Base-by-base conservation (phyloP, 345 rosid species). In the Eucalyptus polybractea region DNA sequence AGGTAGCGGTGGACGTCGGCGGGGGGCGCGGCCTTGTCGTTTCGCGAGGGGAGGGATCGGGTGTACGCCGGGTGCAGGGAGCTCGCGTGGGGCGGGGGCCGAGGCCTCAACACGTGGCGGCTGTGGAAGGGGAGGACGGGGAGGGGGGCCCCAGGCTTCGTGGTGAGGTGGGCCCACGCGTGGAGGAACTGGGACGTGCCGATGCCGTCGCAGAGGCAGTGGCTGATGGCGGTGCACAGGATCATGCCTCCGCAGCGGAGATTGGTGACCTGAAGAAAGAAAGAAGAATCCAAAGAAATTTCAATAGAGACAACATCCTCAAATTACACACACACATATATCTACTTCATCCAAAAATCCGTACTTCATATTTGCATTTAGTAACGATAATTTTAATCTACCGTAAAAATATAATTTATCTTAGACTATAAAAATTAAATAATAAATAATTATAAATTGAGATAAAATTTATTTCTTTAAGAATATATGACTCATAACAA, bases 221-320 rank as follows among this genome's bases (percentile, higher is more conserved):
- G 99, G 90, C 94, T 95, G 90, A 98, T 94, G 44, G 96, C 98
- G 54, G 96, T 94, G 95, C 99, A 98, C 29, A 98, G 89, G 89
- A 98, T 95, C 95, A 95, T 95, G 72, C 97, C 99, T 47, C 99
- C 99, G n/a, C 98, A 95, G 19, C 93, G 92, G 80, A 98, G 99
- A 91, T 92, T 90, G 29, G 99, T 98, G 47, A 95, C 96, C 99
- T 98, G 91, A 12, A 83, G 44, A 83, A 40, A 86, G 9, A 50
- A 33, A 87, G 24, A 45, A 37, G 47, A 10, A 37, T 40, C 45
- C 14, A 76, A 76, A 76, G 47, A 37, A 76, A 37, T 76, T 40
- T 53, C 58, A 37, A 37, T 19, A 6, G 13, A 76, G 27, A 76
- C 83, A 37, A 37, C 6, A 6, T 76, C 81, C 81, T 33, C 81